These are phyloP conservation scores for Mucor lusitanicus DNA, from an alignment of 371 early-diverging fungal genomes.

Conservation along the genomic window DNA sequence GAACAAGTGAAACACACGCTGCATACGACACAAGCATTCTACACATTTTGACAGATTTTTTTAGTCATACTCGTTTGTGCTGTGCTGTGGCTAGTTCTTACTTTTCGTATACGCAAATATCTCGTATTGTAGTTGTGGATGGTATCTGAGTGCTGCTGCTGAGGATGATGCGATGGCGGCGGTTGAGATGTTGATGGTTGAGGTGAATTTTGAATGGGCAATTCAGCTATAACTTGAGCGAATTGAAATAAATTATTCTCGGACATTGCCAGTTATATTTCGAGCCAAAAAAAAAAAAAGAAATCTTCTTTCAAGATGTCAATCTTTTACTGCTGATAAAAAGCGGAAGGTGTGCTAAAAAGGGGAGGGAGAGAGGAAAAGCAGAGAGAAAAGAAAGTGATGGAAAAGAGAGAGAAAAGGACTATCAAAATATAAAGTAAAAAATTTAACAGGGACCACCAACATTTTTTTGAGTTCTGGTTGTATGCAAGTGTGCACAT, in stretches of 20 bases:
- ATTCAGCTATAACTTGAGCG: slow-evolving; percentile 23
- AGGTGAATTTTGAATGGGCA: slow-evolving; percentile 14
- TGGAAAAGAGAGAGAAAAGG: neutral
- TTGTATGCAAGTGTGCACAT: neutral
- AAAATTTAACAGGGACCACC: slow-evolving; percentile 9
- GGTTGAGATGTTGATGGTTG: neutral
- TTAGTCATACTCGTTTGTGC: neutral
- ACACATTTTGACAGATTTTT: neutral
- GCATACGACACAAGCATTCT: slow-evolving; percentile 29
- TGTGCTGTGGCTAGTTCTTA: neutral
- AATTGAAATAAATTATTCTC: slow-evolving; percentile 28
- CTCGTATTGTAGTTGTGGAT: neutral
- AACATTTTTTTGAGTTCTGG: neutral
- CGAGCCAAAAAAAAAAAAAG: neutral
- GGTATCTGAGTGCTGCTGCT: neutral
- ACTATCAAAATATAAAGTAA: neutral
- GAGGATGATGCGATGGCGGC: neutral
- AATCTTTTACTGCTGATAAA: neutral
- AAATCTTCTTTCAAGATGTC: neutral
- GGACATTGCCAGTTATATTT: slow-evolving; percentile 11
- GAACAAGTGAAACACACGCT: slow-evolving; percentile 31
- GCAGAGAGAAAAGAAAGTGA: neutral
- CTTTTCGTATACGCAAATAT: slow-evolving; percentile 10
- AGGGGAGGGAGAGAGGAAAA: neutral
- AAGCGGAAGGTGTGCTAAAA: neutral